Conservation (phyloP, 352 stramenopile species). For the Aphanomyces invadans region DNA sequence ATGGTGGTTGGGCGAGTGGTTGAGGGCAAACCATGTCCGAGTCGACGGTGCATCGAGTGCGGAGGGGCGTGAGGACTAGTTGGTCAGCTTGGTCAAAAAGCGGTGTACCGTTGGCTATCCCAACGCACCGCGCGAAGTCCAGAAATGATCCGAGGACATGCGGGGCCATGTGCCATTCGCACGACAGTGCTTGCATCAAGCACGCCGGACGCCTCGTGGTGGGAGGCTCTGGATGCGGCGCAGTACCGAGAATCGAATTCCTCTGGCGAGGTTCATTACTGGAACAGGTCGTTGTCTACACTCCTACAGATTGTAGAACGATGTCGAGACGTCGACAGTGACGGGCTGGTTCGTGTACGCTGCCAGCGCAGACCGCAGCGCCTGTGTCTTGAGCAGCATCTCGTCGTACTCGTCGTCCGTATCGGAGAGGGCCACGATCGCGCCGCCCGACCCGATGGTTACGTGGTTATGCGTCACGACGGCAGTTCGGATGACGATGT, state of each 20-base stretch:
- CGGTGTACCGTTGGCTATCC: too few relatives aligned
- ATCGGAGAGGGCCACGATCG: conserved; percentile 93
- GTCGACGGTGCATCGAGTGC: too few relatives aligned
- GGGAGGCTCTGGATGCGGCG: too few relatives aligned
- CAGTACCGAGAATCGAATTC: neutral
- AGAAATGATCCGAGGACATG: too few relatives aligned
- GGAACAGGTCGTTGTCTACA: neutral
- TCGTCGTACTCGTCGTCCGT: conserved; percentile 90
- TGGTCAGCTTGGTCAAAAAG: too few relatives aligned
- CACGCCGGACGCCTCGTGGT: too few relatives aligned
- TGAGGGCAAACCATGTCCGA: too few relatives aligned
- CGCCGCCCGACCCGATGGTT: conserved; percentile 90
- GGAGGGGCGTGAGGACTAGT: too few relatives aligned
- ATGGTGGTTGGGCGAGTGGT: too few relatives aligned
- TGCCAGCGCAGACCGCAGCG: conserved; percentile 47
- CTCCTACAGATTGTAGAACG: neutral
- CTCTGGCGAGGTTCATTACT: neutral
- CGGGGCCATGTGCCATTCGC: too few relatives aligned
- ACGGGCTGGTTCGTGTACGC: neutral
- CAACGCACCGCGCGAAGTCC: too few relatives aligned
- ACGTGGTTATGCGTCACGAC: conserved; percentile 75
- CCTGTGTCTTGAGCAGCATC: conserved; percentile 86
- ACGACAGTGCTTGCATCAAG: too few relatives aligned
- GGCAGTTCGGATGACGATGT: conserved; percentile 96
- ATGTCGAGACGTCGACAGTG: conserved; percentile 11